Evolutionary conservation across 2,329 filamentous ascomycete genomes (phyloP), one percentile per base, ranked within the genome.

Genomic region (Xylaria sp.): DNA sequence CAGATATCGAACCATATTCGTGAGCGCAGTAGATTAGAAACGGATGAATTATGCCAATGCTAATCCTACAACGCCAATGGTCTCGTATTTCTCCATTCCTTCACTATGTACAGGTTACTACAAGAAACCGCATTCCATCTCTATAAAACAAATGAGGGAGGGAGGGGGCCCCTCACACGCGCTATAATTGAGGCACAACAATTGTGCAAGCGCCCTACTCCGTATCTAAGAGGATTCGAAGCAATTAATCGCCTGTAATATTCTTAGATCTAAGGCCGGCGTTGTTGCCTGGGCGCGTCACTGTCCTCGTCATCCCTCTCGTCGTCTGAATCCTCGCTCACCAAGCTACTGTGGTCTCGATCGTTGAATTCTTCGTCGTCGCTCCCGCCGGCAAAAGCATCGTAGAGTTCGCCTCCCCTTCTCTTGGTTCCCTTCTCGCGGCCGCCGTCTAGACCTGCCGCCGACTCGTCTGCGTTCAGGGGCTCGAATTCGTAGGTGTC

Each of bases 401-500:
- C 96, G 79, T 99, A 99, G 53, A 99, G 83, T 82, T 98, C 95
- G 33, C 95, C 94, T 2, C 93, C 96, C 23, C 93, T 80, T 60
- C 86, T 85, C 72, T 87, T 85, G 38, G 68, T 64, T 66, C 84
- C 83, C 73, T 82, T 83, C 73, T 80, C 81, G 73, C 68, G 81
- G 67, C 75, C 75, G 7, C 81, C 77, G 62, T 82, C 83, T 4
- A 89, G 79, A 33, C 86, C 85, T 73, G 90, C 84, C 17, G 86
- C 84, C 15, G 38, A 15, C 74, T 97, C 94, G 23, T 93, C 92
- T 65, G 94, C 92, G 74, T 96, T 91, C 57, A 99, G 86, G 71
- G 97, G 90, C 81, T 97, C 94, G 74, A 99, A 99, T 74, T 97
- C 95, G 80, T 97, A 98, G 78, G 91, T 90, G 75, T 95, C 92